Evolutionary conservation across 106 monocot species (phyloP), one percentile per base, ranked within the genome.

Genomic region (Apostasia shenzhenica): DNA sequence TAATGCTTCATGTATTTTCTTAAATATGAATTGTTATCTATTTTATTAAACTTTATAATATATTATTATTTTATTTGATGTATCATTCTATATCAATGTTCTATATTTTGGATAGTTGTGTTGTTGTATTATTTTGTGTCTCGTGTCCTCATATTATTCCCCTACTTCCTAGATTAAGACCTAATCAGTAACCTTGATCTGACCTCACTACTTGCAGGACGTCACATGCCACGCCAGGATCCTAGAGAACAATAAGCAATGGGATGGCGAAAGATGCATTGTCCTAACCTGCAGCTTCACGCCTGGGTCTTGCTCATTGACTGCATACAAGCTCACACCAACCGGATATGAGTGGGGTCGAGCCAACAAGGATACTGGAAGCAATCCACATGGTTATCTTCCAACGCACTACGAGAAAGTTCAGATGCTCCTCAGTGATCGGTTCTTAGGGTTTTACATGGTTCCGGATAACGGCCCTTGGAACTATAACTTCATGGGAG

Each of bases 401-500:
- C 99, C 99, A 38, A 93, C 99, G 2, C 99, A 99, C 59, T 99
- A 99, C 43, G 99, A 99, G 73, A 99, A 99, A 81, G 92, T 99
- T 11, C 99, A 99, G 82, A 99, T 99, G 99, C 89, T 99, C 63
- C 93, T 99, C 54, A 99, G 99, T 9, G 99, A 99, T 69, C 90
- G 93, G 12, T 99, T 99, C 88, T 76, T 93, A 38, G 93, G 93
- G n/a, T 99, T 93, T 71, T 99, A 99, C 83, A 99, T 99, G 97
- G 97, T 86, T 57, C 99, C 99, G 3, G 93, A 93, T 48, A 99
- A 85, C 66, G 93, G 85, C 6, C 99, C 99, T 0, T 99, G 99
- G 99, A 99, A 90, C 70, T 99, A 90, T 72, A 99, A 99, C 75
- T 99, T 99, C 81, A 93, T 93, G 99, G 99, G 93, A 14, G 99